These are phyloP conservation scores for Mikania micrantha DNA, from an alignment of 129 eudicot genomes.

Conservation along the genomic window DNA sequence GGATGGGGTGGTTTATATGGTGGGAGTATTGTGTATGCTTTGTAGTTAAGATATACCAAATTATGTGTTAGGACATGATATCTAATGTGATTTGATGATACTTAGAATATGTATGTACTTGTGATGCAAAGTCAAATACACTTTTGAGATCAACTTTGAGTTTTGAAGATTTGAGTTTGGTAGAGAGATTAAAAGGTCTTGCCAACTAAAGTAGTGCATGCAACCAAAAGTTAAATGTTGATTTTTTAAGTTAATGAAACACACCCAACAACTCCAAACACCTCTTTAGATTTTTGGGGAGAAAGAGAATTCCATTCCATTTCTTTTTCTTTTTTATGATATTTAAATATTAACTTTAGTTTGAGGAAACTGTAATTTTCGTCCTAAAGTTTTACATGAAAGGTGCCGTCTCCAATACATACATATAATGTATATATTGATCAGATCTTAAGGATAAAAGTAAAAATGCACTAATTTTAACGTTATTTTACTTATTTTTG, in stretches of 20 bases:
- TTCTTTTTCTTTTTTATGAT: background rate
- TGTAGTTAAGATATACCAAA: slow-evolving; percentile 15
- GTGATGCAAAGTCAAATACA: slow-evolving; percentile 35
- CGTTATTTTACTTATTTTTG: too few relatives aligned
- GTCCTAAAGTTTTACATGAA: too few relatives aligned
- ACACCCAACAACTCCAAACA: slow-evolving; percentile 34
- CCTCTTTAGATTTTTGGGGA: slow-evolving; percentile 5
- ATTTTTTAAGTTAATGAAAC: slow-evolving; percentile 31
- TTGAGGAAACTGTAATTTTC: too few relatives aligned
- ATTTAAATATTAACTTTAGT: background rate
- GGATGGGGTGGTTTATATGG: slow-evolving; percentile 8
- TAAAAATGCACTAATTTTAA: too few relatives aligned
- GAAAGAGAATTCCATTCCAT: background rate
- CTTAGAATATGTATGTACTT: slow-evolving; percentile 25
- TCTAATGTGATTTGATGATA: slow-evolving; percentile 11
- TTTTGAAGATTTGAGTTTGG: slow-evolving; percentile 57
- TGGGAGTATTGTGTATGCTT: slow-evolving; percentile 21
- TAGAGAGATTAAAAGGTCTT: slow-evolving; percentile 31
- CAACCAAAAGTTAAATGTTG: slow-evolving; percentile 37
- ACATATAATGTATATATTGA: too few relatives aligned
- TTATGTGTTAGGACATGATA: slow-evolving; percentile 18
- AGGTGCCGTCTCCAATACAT: too few relatives aligned
- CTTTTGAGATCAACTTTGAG: slow-evolving; percentile 34
- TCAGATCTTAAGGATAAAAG: too few relatives aligned
- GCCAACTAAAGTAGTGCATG: slow-evolving; percentile 35